Evolutionary conservation across 2,329 filamentous ascomycete species (phyloP).

Genomic region (Fusarium subglutinans): DNA sequence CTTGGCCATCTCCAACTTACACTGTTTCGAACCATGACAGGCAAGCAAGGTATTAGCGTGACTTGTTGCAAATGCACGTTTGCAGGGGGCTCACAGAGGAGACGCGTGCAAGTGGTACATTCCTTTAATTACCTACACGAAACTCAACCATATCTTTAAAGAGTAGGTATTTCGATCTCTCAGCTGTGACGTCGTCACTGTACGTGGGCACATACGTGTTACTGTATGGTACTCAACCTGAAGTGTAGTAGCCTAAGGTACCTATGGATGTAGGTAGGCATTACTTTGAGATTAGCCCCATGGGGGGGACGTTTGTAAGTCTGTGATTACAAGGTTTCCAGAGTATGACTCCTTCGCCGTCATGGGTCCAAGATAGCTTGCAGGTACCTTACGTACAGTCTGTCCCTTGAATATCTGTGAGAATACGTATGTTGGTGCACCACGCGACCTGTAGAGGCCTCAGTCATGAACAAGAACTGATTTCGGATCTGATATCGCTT

Average conservation of each 20-base stretch:
- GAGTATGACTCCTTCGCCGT: constrained; percentile 33
- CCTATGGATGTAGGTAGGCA: neutral
- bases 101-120: constrained; percentile 27
- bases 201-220: constrained; percentile 39
- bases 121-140: neutral
- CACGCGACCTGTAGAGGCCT: constrained; percentile 22
- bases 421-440: constrained; percentile 5
- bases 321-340: constrained; percentile 20
- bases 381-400: constrained; percentile 15
- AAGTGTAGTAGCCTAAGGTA: neutral
- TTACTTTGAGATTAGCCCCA: constrained; percentile 5
- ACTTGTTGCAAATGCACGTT: constrained; percentile 17
- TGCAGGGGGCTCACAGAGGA: constrained; percentile 12
- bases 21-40: constrained; percentile 3
- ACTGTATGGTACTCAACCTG: neutral
- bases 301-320: constrained; percentile 26
- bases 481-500: constrained; percentile 31
- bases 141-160: neutral
- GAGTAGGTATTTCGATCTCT: neutral
- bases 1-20: neutral
- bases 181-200: constrained; percentile 32
- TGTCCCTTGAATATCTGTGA: neutral
- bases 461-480: constrained; percentile 9
- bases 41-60: neutral
- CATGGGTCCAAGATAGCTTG: constrained; percentile 28